A percentile compares a stretch with the other conserved stretches of the same genome.
These are phyloP conservation scores for Russula dissimulans DNA, from an alignment of 768 basidiomycete species.

Conservation along the genomic window DNA sequence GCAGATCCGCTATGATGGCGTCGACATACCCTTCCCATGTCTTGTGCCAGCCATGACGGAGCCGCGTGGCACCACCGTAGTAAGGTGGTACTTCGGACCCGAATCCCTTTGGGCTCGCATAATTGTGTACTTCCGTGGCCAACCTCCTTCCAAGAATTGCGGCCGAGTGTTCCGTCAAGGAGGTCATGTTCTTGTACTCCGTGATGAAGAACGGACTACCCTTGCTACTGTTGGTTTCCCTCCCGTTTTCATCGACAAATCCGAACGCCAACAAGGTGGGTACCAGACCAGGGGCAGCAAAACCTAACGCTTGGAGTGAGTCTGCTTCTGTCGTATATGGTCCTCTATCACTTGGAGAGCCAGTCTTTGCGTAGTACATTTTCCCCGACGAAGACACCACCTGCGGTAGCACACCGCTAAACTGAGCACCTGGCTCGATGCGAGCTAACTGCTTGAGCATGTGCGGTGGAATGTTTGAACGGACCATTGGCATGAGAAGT, in stretches of 20 bases:
- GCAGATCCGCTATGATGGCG: constrained; percentile 50
- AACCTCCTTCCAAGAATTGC: constrained; percentile 48
- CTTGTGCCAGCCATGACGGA: constrained; percentile 63
- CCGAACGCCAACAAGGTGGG: constrained; percentile 52
- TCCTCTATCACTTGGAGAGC: constrained; percentile 42
- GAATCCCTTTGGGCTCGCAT: constrained; percentile 47
- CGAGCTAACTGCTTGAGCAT: constrained; percentile 38
- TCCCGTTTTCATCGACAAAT: constrained; percentile 23
- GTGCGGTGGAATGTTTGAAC: constrained; percentile 19
- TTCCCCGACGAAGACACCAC: constrained; percentile 52
- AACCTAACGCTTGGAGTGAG: constrained; percentile 51
- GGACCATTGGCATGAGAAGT: not conserved
- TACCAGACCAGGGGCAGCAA: constrained; percentile 57
- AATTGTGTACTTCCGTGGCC: constrained; percentile 56
- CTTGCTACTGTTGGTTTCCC: constrained; percentile 23
- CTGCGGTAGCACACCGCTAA: constrained; percentile 37
- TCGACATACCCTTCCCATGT: constrained; percentile 65
- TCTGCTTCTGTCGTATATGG: constrained; percentile 63
- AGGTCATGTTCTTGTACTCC: constrained; percentile 55
- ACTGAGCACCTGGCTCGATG: constrained; percentile 44
- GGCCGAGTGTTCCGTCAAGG: constrained; percentile 40
- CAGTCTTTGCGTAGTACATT: constrained; percentile 56
- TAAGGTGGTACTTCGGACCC: constrained; percentile 70
- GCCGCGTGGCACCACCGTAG: constrained; percentile 55
- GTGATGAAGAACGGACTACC: constrained; percentile 60